These are phyloP conservation scores for Neurospora sp. DNA, from an alignment of 495 filamentous ascomycete genomes.

Conservation along the genomic window DNA sequence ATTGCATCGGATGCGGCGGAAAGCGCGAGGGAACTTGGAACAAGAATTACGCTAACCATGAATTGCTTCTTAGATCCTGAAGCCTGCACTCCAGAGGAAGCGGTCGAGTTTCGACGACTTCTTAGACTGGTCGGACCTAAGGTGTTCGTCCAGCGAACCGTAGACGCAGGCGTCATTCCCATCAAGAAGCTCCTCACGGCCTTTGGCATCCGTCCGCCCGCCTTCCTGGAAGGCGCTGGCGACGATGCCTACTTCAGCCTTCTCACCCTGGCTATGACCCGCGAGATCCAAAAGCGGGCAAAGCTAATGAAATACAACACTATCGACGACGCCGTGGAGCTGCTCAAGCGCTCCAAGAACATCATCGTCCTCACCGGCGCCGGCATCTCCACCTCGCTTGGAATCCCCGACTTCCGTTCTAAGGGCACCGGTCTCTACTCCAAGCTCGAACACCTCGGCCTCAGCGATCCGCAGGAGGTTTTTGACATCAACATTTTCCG, in stretches of 20 bases:
- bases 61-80: slow-evolving; percentile 28
- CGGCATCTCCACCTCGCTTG: slow-evolving; percentile 83
- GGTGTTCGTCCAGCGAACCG: slow-evolving; percentile 62
- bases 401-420: slow-evolving; percentile 81
- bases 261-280: slow-evolving; percentile 63
- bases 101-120: slow-evolving; percentile 52
- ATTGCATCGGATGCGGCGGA: neutral
- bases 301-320: slow-evolving; percentile 78
- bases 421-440: slow-evolving; percentile 82
- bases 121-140: slow-evolving; percentile 66
- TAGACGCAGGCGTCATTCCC: slow-evolving; percentile 55
- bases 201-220: slow-evolving; percentile 74
- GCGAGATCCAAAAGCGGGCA: slow-evolving; percentile 72
- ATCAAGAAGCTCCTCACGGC: slow-evolving; percentile 82
- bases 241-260: slow-evolving; percentile 68
- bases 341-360: slow-evolving; percentile 66
- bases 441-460: slow-evolving; percentile 57
- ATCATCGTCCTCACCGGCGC: slow-evolving; percentile 93
- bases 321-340: slow-evolving; percentile 72
- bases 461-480: slow-evolving; percentile 84
- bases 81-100: slow-evolving; percentile 67
- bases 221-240: slow-evolving; percentile 61
- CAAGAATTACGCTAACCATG: neutral
- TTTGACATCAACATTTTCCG: slow-evolving; percentile 84
- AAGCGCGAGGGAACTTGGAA: slow-evolving; percentile 6